phyloP scores from a whole-genome alignment of 345 rosid genomes.

The Salix udensis region DNA sequence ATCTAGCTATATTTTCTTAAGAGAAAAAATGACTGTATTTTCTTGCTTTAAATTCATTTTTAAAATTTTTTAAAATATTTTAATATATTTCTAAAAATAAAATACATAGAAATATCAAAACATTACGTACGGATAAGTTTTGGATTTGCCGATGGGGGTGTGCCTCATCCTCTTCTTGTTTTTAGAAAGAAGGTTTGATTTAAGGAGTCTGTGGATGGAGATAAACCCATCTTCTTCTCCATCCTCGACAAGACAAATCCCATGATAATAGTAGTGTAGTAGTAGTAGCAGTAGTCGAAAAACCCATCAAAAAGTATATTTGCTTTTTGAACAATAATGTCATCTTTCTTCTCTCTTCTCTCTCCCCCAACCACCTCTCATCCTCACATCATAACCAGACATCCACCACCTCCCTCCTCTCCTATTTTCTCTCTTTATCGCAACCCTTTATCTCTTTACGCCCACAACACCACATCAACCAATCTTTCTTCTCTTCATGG shows the following conservation, averaged over 20 bases:
- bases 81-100: too few species aligned
- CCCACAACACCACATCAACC: conserved; percentile 9
- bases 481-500: conserved; percentile 17
- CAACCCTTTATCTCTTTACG: conserved; percentile 27
- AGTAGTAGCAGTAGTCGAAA: too few species aligned
- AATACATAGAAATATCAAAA: too few species aligned
- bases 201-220: conserved; percentile 12
- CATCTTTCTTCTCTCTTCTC: conserved; percentile 5
- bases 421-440: conserved; percentile 40
- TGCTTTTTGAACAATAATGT: background rate
- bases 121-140: too few species aligned
- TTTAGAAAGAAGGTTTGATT: background rate
- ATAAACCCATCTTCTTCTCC: conserved; percentile 12
- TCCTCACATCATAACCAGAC: background rate
- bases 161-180: too few species aligned
- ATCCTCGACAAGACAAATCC: conserved; percentile 13
- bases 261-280: too few species aligned
- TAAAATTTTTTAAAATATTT: too few species aligned
- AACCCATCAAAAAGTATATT: background rate
- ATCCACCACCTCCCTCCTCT: conserved; percentile 24
- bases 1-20: too few species aligned
- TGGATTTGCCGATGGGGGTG: too few species aligned
- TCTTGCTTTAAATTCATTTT: too few species aligned
- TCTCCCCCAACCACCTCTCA: conserved; percentile 35
- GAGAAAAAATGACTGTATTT: too few species aligned